These are phyloP conservation scores for Eutypa lata DNA, from an alignment of 2,329 filamentous ascomycete genomes.

Conservation along the genomic window DNA sequence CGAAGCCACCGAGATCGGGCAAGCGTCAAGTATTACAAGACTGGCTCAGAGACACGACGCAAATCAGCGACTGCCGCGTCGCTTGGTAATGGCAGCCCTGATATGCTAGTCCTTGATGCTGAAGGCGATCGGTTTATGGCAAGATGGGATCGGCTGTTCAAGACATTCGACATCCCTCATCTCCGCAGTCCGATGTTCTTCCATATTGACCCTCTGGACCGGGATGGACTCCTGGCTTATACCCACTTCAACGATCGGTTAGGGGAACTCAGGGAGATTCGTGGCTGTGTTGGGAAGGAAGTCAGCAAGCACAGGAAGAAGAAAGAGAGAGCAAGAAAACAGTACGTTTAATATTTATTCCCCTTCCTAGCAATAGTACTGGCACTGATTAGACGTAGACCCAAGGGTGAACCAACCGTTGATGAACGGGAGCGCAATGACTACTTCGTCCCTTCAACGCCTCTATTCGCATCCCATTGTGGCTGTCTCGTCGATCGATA, in stretches of 20 bases:
- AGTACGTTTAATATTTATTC: constrained; percentile 30
- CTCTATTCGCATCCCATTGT: constrained; percentile 63
- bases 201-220: constrained; percentile 72
- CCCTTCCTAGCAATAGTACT: not conserved
- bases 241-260: constrained; percentile 60
- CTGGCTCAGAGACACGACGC: constrained; percentile 29
- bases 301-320: constrained; percentile 80
- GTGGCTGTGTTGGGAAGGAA: constrained; percentile 74
- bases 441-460: constrained; percentile 63
- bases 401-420: constrained; percentile 48
- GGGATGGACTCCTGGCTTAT: constrained; percentile 70
- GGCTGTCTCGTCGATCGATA: constrained; percentile 56
- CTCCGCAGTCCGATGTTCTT: constrained; percentile 81
- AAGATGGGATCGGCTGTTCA: constrained; percentile 68
- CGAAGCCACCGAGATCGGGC: constrained; percentile 60
- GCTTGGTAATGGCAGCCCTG: constrained; percentile 13
- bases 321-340: constrained; percentile 38
- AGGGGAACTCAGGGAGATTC: constrained; percentile 65
- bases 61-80: constrained; percentile 26
- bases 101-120: constrained; percentile 65
- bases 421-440: constrained; percentile 67
- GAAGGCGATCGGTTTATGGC: constrained; percentile 64
- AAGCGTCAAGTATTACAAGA: constrained; percentile 51
- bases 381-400: constrained; percentile 27
- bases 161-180: constrained; percentile 65